These are phyloP conservation scores for Dictyostelium firmibasis DNA, from an alignment of 78 protist species.

Conservation along the genomic window DNA sequence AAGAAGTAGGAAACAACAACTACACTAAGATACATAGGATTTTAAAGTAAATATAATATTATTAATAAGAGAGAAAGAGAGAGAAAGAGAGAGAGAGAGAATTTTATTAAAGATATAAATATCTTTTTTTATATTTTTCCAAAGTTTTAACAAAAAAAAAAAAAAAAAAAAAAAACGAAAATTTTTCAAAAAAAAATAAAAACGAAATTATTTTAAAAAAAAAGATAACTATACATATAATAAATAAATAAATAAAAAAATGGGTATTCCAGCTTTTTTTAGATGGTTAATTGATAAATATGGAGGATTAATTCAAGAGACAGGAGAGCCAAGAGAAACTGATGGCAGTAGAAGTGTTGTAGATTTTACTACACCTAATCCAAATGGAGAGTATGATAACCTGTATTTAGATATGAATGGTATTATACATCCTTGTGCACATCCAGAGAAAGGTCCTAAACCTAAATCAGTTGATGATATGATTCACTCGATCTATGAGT, in stretches of 20 bases:
- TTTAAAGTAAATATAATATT: not conserved
- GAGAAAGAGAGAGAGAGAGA: no score
- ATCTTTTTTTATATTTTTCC: not conserved
- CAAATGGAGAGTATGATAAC: constrained; percentile 97
- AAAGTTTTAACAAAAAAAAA: not conserved
- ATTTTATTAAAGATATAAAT: not conserved
- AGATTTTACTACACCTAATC: constrained; percentile 85
- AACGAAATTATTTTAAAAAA: not conserved
- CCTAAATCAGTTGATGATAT: constrained; percentile 78
- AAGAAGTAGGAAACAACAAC: not conserved
- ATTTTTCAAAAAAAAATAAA: not conserved
- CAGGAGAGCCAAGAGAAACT: constrained; percentile 11
- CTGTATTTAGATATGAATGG: constrained; percentile 99
- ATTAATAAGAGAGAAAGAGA: no score
- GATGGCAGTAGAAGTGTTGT: constrained; percentile 26
- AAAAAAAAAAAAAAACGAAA: not conserved
- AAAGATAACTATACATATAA: not conserved
- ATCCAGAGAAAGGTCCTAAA: constrained; percentile 75
- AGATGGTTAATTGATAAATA: constrained; percentile 93
- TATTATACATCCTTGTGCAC: constrained; percentile 97
- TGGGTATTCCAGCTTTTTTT: constrained; percentile 94
- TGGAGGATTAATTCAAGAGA: constrained; percentile 40
- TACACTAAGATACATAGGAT: not conserved
- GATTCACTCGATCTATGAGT: constrained; percentile 82
- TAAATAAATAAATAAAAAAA: not conserved